Base-by-base conservation (phyloP, 1,284 basidiomycete species). In the Afroboletus lepidellus region DNA sequence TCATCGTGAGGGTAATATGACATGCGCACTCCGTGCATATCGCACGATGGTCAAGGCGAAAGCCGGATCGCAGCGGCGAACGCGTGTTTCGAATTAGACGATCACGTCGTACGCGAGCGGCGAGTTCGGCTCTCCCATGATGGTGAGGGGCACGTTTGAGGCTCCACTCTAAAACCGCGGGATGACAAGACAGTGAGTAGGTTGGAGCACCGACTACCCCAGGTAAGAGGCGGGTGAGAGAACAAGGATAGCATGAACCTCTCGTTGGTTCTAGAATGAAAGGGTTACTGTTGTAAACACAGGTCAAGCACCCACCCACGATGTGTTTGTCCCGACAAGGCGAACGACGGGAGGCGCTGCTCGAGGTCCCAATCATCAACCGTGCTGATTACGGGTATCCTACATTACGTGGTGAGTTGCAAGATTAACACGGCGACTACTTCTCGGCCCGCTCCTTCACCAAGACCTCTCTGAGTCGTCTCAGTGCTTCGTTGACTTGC, bases 401-500 rank as follows among this genome's bases (percentile, higher is more conserved):
- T 56, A 60, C 46, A 51, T 34, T 43, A 46, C 25, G 36, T 36
- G 9, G 43, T 34, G 32, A 43, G 46, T n/a, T n/a, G n/a, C 37
- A 52, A 13, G 21, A 41, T 43, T 27, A 51, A 25, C 43, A 37
- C 29, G 9, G 21, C 15, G 7, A 41, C 50, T 64, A 54, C 33
- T 50, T 48, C 30, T 29, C 51, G 16, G 54, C 64, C 45, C 75
- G 68, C 25, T 74, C 78, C 54, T 76, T 76, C 51, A 81, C 64
- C 45, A 94, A 75, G 5, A 85, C 87, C 36, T 75, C 77, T 33
- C 79, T 77, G 38, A 95, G 70, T 55, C 93, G 74, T 59, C 72
- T 73, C 61, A 94, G 72, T 7, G 88, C 93, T 72, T 90, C 83
- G 46, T 92, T 84, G 21, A 90, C 84, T 25, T 86, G 75, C 21